Evolutionary conservation across 495 filamentous ascomycete species (phyloP), one percentile per base, ranked within the genome.

Genomic region (Lepidopterella palustris): DNA sequence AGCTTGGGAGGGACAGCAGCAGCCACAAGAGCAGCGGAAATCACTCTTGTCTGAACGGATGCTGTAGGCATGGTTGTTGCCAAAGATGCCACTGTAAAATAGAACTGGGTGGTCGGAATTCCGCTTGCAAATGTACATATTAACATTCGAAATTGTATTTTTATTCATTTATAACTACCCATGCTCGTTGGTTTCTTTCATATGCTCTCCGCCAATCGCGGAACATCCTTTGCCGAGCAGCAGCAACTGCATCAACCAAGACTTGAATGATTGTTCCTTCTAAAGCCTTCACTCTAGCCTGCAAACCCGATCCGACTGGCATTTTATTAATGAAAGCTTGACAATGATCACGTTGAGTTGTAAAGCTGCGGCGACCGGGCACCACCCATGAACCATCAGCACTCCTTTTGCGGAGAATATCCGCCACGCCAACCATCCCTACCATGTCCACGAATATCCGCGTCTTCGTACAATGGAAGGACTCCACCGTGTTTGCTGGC

Each of bases 391-490:
- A 54, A 27, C 26, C 27, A 27, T 27, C 51, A 40, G 54, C 39
- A 11, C 40, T 57, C 21, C 40, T 21, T 54, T 54, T 21, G 31
- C 54, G 35, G 35, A 42, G 40, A 24, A 48, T 26, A 15, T 28
- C 54, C 23, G 54, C 20, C 11, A 5, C 28, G 52, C 25, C 52
- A 54, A 35, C 52, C 32, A 54, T 45, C 61, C 55, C 58, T 59
- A 63, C 61, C 58, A 62, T 64, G 61, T 64, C 65, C 50, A 64
- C 65, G 61, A 86, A 95, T 77, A 91, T 98, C 68, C 86, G 89
- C 67, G 92, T 97, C 72, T 97, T 92, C 68, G 88, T 98, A 70
- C 84, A 87, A 75, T 97, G 87, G 89, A 88, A 87, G 71, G 89
- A 88, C 68, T 84, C 86, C 72, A 90, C 86, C 47, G 90, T 98